Conservation (phyloP, 2,329 filamentous ascomycete genomes). For the Colletotrichum musae region DNA sequence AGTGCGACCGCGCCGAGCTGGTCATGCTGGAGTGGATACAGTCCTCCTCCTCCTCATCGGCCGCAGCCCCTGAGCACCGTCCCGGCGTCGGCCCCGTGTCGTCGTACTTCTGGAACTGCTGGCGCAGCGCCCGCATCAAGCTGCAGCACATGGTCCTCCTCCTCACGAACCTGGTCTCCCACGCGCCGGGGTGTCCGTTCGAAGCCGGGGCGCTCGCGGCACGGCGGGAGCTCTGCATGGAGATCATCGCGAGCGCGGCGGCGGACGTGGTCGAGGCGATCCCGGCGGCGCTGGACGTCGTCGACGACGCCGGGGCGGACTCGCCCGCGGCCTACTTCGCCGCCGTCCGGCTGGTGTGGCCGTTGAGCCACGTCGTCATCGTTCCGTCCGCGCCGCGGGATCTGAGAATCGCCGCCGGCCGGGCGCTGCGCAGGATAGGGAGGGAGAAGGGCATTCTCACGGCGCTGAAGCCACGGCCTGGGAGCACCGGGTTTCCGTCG, state of each 20-base stretch:
- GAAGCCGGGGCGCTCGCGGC: slow-evolving; percentile 45
- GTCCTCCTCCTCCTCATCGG: slow-evolving; percentile 3
- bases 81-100: slow-evolving; percentile 36
- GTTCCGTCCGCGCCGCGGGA: slow-evolving; percentile 47
- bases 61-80: slow-evolving; percentile 44
- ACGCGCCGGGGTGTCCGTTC: slow-evolving; percentile 46
- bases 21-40: slow-evolving; percentile 47
- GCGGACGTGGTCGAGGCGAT: slow-evolving; percentile 49
- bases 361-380: slow-evolving; percentile 51
- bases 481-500: background rate
- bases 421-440: slow-evolving; percentile 51
- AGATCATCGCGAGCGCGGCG: slow-evolving; percentile 47
- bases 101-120: slow-evolving; percentile 52
- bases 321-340: slow-evolving; percentile 54
- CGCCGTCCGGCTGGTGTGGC: slow-evolving; percentile 56
- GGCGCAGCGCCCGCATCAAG: slow-evolving; percentile 52
- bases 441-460: slow-evolving; percentile 55
- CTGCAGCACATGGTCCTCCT: slow-evolving; percentile 51
- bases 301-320: slow-evolving; percentile 44
- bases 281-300: slow-evolving; percentile 46
- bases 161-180: slow-evolving; percentile 53
- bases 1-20: slow-evolving; percentile 48
- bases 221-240: slow-evolving; percentile 48
- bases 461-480: slow-evolving; percentile 45
- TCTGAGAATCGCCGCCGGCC: slow-evolving; percentile 48